These are phyloP conservation scores for Haematococcus lacustris DNA, from an alignment of 139 green algal genomes.

Conservation along the genomic window DNA sequence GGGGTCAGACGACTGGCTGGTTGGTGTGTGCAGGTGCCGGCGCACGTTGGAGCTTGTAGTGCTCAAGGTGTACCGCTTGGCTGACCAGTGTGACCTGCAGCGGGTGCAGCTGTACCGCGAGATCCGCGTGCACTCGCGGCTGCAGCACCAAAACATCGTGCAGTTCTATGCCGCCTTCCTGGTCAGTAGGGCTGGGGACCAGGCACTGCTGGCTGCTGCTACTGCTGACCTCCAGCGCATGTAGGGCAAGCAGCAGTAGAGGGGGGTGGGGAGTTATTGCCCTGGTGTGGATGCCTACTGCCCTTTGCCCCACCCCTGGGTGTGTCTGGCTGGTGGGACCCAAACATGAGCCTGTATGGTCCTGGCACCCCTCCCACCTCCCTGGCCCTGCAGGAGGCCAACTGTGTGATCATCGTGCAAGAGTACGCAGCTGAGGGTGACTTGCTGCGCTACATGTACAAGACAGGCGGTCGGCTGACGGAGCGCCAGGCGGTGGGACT, in stretches of 20 bases:
- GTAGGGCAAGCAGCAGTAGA: too few relatives aligned
- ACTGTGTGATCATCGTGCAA: constrained; percentile 45
- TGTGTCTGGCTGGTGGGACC: too few relatives aligned
- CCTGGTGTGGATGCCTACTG: too few relatives aligned
- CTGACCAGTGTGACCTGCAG: constrained; percentile 31
- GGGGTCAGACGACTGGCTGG: too few relatives aligned
- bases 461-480: constrained; percentile 19
- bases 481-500: constrained; percentile 31
- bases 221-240: too few relatives aligned
- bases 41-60: constrained; percentile 19
- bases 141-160: constrained; percentile 19
- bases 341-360: neutral
- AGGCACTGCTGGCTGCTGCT: too few relatives aligned
- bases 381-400: constrained; percentile 26
- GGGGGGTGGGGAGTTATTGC: too few relatives aligned
- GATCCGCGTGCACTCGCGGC: constrained; percentile 13
- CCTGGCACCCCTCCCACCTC: neutral
- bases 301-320: too few relatives aligned
- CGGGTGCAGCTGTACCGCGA: constrained; percentile 37
- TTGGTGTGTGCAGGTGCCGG: constrained; percentile 4
- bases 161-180: constrained; percentile 21
- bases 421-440: constrained; percentile 42
- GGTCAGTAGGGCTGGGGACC: too few relatives aligned
- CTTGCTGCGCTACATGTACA: constrained; percentile 40
- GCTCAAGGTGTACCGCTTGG: constrained; percentile 34